Base-by-base conservation (phyloP, 1,139 yeast species). In the Hyphopichia khmerensis region DNA sequence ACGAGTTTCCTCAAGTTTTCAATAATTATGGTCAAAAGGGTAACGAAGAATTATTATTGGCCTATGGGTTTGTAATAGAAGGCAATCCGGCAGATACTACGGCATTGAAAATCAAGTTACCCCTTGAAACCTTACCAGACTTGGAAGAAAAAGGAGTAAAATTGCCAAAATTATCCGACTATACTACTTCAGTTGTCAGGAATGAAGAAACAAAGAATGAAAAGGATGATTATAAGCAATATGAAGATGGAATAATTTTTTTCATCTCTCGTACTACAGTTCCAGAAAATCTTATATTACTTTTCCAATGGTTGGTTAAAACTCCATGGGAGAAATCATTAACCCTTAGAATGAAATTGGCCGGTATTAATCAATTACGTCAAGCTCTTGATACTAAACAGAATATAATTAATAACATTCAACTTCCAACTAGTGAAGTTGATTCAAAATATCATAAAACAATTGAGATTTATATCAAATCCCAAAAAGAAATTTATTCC, bases 11-110 rank as follows among this genome's bases (percentile, higher is more conserved):
- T 13, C 27, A 36, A 16, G 33, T 36, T 3, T 36, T 23, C 17
- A 89, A 90, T 59, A 89, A 87, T 60, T 90, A 91, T 60, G 98
- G 98, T 1, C 79, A 82, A 45, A 90, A 89, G 57, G 84, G 95
- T 0, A 90, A 90, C 56, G 89, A 86, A 54, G 96, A 88, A 51
- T 67, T 84, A 26, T 60, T 80, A 6, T 56, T 80, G 33, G 83
- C 79, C 0, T 79, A 80, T 50, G 97, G 96, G 0, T 89, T 89
- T 62, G 80, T 83, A 19, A 42, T 85, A 3, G 77, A 77, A 18
- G 64, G 76, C 34, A 89, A 88, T 55, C 59, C 66, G 1, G 77
- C 79, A 37, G 96, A 90, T 52, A 64, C 79, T 3, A 81, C 86
- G 1, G 80, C 86, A 0, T 65, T 80, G 41, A 77, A 72, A 51